Conservation (phyloP, 1,284 basidiomycete genomes). For the Ustilago hordei region DNA sequence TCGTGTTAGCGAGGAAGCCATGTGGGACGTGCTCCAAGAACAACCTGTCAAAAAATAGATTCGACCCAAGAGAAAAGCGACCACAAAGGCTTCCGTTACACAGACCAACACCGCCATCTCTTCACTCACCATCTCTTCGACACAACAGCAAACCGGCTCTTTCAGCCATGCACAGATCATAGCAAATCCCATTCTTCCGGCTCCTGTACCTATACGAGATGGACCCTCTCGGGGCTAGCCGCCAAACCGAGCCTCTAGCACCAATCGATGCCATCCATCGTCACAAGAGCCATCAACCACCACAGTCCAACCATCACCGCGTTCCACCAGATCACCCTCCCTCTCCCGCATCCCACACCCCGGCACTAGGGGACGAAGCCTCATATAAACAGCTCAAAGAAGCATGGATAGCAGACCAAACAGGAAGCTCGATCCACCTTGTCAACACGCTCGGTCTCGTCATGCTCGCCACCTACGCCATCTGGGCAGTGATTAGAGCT, state of each 20-base stretch:
- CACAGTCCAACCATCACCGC: not conserved
- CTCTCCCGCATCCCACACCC: not conserved
- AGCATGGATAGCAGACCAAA: slow-evolving; percentile 84
- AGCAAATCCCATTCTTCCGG: not conserved
- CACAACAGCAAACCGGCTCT: not conserved
- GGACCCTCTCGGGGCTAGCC: slow-evolving; percentile 18
- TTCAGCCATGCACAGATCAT: slow-evolving; percentile 3
- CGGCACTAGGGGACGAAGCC: not conserved
- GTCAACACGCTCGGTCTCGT: slow-evolving; percentile 81
- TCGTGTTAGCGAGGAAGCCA: not conserved
- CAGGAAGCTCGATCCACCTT: slow-evolving; percentile 80
- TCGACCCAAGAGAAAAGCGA: not conserved
- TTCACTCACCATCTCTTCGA: not conserved
- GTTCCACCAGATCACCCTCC: slow-evolving; percentile 7
- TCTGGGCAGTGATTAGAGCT: slow-evolving; percentile 24
- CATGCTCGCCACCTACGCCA: slow-evolving; percentile 76
- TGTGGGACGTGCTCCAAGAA: slow-evolving; percentile 23
- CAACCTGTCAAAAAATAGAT: slow-evolving; percentile 3
- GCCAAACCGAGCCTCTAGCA: slow-evolving; percentile 25
- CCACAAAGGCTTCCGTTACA: not conserved
- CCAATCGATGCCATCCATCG: slow-evolving; percentile 30
- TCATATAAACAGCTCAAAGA: slow-evolving; percentile 86
- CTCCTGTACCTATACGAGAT: slow-evolving; percentile 6
- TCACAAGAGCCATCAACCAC: slow-evolving; percentile 17
- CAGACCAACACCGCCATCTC: not conserved